These are phyloP conservation scores for Epicoccum nigrum DNA, from an alignment of 2,329 filamentous ascomycete genomes.

Conservation along the genomic window DNA sequence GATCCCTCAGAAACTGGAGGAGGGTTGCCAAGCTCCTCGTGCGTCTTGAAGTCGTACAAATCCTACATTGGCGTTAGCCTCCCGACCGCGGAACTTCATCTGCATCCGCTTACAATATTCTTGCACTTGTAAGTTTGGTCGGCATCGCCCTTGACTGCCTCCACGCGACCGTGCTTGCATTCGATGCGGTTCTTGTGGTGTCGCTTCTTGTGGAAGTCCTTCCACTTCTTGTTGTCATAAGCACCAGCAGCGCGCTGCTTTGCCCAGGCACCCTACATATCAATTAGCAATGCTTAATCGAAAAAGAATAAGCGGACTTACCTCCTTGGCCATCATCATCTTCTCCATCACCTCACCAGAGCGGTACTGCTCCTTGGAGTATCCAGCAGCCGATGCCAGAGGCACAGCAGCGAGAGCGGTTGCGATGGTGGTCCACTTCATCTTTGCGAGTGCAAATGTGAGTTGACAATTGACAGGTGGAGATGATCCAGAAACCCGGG, in stretches of 20 bases:
- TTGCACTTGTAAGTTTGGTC: conserved; percentile 51
- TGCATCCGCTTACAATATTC: conserved; percentile 52
- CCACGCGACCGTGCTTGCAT: conserved; percentile 45
- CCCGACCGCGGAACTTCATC: neutral
- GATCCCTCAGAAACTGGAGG: conserved; percentile 47
- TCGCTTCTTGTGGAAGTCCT: conserved; percentile 38
- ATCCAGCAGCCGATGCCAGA: conserved; percentile 37
- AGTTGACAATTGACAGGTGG: conserved; percentile 30
- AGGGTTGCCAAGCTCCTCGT: conserved; percentile 59
- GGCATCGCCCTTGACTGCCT: conserved; percentile 46
- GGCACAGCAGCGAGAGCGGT: conserved; percentile 38
- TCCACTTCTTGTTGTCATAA: conserved; percentile 42
- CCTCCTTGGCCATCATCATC: conserved; percentile 46
- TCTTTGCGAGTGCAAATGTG: conserved; percentile 31
- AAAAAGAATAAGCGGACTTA: conserved; percentile 4
- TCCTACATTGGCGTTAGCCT: conserved; percentile 43
- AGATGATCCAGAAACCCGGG: conserved; percentile 23
- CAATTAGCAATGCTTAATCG: conserved; percentile 18
- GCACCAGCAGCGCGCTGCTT: conserved; percentile 38
- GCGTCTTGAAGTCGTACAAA: conserved; percentile 63
- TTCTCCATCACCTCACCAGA: conserved; percentile 43
- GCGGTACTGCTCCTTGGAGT: conserved; percentile 39
- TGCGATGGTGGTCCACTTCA: conserved; percentile 43
- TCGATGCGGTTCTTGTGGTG: conserved; percentile 35
- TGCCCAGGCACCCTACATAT: conserved; percentile 37